Percentiles rank a stretch among this genome's conserved stretches.
Conservation (phyloP, 1,139 yeast genomes). For the Candida sanyaensis region DNA sequence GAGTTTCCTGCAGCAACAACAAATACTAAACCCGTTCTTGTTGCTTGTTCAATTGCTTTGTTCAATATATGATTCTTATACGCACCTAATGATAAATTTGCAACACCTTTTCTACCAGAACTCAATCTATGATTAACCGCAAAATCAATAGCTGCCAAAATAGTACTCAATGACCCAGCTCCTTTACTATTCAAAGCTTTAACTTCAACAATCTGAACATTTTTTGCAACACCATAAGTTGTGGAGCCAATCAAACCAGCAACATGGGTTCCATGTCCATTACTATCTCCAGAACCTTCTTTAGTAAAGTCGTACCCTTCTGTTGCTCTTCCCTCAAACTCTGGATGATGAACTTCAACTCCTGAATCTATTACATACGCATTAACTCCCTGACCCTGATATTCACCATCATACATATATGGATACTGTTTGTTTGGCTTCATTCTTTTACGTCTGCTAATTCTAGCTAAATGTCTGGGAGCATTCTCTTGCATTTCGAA, state of each 20-base stretch:
- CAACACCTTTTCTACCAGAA: slow-evolving; percentile 56
- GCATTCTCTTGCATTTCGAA: slow-evolving; percentile 42
- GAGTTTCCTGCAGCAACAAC: slow-evolving; percentile 93
- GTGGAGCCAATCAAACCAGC: slow-evolving; percentile 85
- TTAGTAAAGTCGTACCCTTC: slow-evolving; percentile 62
- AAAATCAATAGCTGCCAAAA: slow-evolving; percentile 70
- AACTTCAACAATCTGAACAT: slow-evolving; percentile 62
- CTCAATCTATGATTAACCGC: slow-evolving; percentile 59
- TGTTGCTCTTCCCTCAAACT: slow-evolving; percentile 64
- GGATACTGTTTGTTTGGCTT: slow-evolving; percentile 18
- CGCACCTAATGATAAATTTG: slow-evolving; percentile 82
- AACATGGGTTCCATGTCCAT: slow-evolving; percentile 87
- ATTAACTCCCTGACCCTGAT: slow-evolving; percentile 47
- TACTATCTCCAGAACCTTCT: slow-evolving; percentile 62
- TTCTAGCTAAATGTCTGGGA: slow-evolving; percentile 68
- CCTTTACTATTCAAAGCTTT: slow-evolving; percentile 68
- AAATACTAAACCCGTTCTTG: slow-evolving; percentile 67
- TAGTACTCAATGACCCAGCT: slow-evolving; percentile 66
- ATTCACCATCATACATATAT: slow-evolving; percentile 28
- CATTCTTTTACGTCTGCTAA: slow-evolving; percentile 52
- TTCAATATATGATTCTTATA: slow-evolving; percentile 64
- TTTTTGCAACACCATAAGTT: slow-evolving; percentile 80
- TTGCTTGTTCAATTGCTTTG: slow-evolving; percentile 72
- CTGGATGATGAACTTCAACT: slow-evolving; percentile 55
- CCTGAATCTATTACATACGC: slow-evolving; percentile 89